Evolutionary conservation across 2,329 filamentous ascomycete species (phyloP).

Genomic region (Huntiella bhutanensis): DNA sequence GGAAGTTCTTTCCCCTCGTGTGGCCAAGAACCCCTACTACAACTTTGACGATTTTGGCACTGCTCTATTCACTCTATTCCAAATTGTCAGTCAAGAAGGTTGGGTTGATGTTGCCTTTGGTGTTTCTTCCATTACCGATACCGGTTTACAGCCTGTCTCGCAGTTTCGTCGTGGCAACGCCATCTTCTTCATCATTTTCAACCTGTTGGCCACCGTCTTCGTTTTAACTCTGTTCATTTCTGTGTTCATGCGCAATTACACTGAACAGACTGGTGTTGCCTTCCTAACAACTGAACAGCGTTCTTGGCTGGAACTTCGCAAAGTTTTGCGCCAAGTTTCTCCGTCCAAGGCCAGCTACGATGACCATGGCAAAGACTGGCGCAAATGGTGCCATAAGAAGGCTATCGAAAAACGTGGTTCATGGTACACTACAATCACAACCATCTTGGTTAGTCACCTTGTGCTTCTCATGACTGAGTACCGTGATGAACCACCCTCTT

Average conservation of each 20-base stretch:
- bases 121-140: conserved; percentile 63
- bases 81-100: conserved; percentile 96
- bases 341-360: conserved; percentile 82
- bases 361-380: conserved; percentile 58
- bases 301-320: conserved; percentile 88
- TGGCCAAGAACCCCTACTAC: conserved; percentile 65
- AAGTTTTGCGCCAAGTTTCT: conserved; percentile 77
- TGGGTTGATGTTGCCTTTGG: conserved; percentile 89
- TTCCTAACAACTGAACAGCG: conserved; percentile 90
- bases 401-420: conserved; percentile 85
- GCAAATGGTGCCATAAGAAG: conserved; percentile 84
- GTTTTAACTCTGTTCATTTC: conserved; percentile 94
- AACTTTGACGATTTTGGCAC: conserved; percentile 92
- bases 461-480: conserved; percentile 71
- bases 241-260: conserved; percentile 99
- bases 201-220: conserved; percentile 88
- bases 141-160: conserved; percentile 50
- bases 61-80: conserved; percentile 88
- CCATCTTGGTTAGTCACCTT: conserved; percentile 63
- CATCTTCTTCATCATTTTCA: conserved; percentile 90
- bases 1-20: conserved; percentile 66
- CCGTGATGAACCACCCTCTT: conserved; percentile 52
- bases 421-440: conserved; percentile 74
- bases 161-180: conserved; percentile 65
- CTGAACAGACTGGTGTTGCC: conserved; percentile 91